Conservation (phyloP, 2,329 filamentous ascomycete species). For the Cercospora brassicicola region DNA sequence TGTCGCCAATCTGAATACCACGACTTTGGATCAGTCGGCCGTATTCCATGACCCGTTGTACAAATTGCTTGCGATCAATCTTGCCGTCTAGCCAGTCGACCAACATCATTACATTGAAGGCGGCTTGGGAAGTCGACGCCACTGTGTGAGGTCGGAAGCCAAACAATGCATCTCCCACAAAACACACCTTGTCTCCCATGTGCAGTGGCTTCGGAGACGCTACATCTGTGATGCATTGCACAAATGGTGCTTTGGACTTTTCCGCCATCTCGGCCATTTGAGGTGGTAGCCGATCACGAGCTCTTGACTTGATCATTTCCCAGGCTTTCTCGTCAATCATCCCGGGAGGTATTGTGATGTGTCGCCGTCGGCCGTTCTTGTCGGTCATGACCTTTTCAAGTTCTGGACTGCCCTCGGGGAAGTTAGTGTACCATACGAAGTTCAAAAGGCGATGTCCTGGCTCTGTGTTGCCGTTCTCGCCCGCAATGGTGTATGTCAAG, state of each 20-base stretch:
- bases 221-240: constrained; percentile 49
- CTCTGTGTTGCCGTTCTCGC: constrained; percentile 43
- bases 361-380: constrained; percentile 42
- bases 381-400: constrained; percentile 49
- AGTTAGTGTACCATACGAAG: constrained; percentile 51
- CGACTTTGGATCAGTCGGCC: constrained; percentile 43
- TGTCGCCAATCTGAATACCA: constrained; percentile 43
- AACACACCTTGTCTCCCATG: constrained; percentile 44
- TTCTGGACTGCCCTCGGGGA: constrained; percentile 41
- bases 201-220: constrained; percentile 43
- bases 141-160: constrained; percentile 50
- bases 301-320: constrained; percentile 42
- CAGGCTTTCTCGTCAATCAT: constrained; percentile 43
- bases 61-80: constrained; percentile 41
- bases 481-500: constrained; percentile 48
- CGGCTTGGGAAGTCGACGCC: constrained; percentile 49
- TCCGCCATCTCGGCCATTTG: constrained; percentile 47
- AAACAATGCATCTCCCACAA: constrained; percentile 51
- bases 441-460: constrained; percentile 49
- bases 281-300: constrained; percentile 38
- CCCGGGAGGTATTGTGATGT: constrained; percentile 47
- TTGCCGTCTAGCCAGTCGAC: constrained; percentile 45
- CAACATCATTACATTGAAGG: constrained; percentile 45
- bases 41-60: constrained; percentile 42
- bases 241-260: constrained; percentile 45